Percentiles rank a stretch among this genome's conserved stretches.
phyloP scores from a whole-genome alignment of 164 flowering plant species.

The Malania oleifera region DNA sequence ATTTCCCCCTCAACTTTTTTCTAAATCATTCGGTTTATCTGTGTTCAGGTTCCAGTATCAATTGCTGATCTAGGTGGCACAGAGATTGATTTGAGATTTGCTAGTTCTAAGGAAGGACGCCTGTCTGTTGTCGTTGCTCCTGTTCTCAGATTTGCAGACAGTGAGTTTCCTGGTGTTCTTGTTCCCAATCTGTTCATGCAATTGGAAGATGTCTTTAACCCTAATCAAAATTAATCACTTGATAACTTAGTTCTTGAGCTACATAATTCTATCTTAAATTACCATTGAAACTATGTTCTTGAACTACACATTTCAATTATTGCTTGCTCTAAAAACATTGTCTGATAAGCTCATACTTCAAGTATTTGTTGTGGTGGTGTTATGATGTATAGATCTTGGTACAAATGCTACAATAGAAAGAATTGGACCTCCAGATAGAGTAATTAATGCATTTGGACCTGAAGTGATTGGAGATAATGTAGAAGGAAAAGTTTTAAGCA shows the following conservation, averaged over 20 bases:
- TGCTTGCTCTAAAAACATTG: no score
- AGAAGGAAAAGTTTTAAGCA: constrained; percentile 74
- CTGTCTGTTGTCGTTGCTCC: constrained; percentile 87
- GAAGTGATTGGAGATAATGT: constrained; percentile 93
- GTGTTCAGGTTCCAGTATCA: constrained; percentile 80
- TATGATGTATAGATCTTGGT: constrained; percentile 50
- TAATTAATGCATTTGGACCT: constrained; percentile 92
- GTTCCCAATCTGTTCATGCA: background rate
- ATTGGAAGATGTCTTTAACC: no score
- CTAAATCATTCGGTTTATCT: background rate
- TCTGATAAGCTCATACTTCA: no score
- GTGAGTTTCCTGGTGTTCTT: constrained; percentile 26
- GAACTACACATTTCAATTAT: background rate
- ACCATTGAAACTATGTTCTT: no score
- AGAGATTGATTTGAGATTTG: constrained; percentile 91
- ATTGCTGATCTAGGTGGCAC: constrained; percentile 97
- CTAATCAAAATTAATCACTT: no score
- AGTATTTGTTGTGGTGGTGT: background rate
- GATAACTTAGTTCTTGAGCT: background rate
- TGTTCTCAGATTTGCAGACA: constrained; percentile 80
- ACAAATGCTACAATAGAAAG: constrained; percentile 62
- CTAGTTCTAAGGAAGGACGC: constrained; percentile 71
- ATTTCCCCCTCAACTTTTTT: background rate
- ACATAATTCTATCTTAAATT: no score
- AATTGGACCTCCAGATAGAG: constrained; percentile 85